Evolutionary conservation across 2,329 filamentous ascomycete species (phyloP), one percentile per base, ranked within the genome.

Genomic region (Colletotrichum somersetense): DNA sequence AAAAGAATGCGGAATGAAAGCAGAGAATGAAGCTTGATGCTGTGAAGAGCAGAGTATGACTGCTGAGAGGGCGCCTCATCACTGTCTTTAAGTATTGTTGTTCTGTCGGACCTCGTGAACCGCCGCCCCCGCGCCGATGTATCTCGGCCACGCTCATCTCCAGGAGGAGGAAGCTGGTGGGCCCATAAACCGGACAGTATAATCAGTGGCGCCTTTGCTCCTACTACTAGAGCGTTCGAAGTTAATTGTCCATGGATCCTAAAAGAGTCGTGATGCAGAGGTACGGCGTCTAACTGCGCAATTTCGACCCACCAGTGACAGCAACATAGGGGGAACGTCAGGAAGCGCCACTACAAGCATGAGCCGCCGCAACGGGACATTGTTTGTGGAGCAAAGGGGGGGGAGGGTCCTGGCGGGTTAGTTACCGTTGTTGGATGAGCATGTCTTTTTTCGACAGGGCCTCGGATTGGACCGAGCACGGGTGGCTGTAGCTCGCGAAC

Each of bases 11-110:
- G 65, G 57, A 20, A 10, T 30, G 18, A 53, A 71, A 57, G 44
- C 40, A 62, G 53, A 67, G 64, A 62, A 57, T 30, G 18, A 44
- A 71, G 38, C 56, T 38, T 44, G 23, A 42, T 64, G 62, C 48
- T 52, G 46, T 18, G 14, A 40, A 40, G 33, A 23, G 18, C 5
- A 26, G 33, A 4, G 2, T 0, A 26, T 5, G 1, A n/a, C 8
- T 7, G 8, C 5, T 16, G n/a, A 26, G 33, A 52, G 16, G 35
- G 23, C 33, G 12, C 8, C 12, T 14, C 46, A 7, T 8, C 33
- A 8, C 14, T 3, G 20, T 18, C 46, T 38, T 62, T 53, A 62
- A 38, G 26, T 62, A 40, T 5, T 46, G 5, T 18, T 3, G 20
- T 20, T 18, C 11, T 4, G 6, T 20, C 53, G 33, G 20, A 18